These are phyloP conservation scores for Boletellus emodensis DNA, from an alignment of 768 basidiomycete species.

Conservation along the genomic window DNA sequence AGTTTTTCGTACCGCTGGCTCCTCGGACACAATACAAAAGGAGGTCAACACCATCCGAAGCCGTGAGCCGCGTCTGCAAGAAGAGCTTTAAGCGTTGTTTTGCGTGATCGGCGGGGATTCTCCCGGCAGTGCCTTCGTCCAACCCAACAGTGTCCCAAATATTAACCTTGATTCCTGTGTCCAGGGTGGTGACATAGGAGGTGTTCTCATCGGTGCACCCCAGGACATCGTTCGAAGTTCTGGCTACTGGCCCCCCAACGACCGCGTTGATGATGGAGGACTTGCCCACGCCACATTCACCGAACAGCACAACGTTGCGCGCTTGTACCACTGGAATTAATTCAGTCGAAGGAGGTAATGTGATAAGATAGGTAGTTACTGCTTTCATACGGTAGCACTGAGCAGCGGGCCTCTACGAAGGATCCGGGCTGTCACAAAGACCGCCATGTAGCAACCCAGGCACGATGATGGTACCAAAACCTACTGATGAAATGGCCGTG, in stretches of 20 bases:
- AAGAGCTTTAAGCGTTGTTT: neutral
- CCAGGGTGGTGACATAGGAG: constrained; percentile 14
- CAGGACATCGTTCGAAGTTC: constrained; percentile 24
- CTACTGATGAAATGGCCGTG: neutral
- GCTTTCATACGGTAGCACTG: constrained; percentile 3
- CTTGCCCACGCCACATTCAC: constrained; percentile 34
- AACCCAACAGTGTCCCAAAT: constrained; percentile 37
- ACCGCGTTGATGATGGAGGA: constrained; percentile 40
- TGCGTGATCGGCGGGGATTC: constrained; percentile 12
- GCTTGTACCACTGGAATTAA: neutral
- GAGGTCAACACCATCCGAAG: constrained; percentile 22
- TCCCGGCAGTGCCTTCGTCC: constrained; percentile 27
- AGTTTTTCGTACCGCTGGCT: constrained; percentile 6
- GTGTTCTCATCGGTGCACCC: constrained; percentile 28
- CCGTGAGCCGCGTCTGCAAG: constrained; percentile 20
- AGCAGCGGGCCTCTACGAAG: neutral
- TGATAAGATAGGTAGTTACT: neutral
- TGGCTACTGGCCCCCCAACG: constrained; percentile 21
- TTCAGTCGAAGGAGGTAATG: neutral
- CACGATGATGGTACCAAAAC: constrained; percentile 2
- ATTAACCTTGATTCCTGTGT: constrained; percentile 14
- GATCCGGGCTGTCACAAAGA: neutral
- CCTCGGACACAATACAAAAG: constrained; percentile 29
- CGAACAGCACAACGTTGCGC: constrained; percentile 36
- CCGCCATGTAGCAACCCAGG: neutral